Conservation (phyloP, 306 rosid species). For the Heteromeles arbutifolia region DNA sequence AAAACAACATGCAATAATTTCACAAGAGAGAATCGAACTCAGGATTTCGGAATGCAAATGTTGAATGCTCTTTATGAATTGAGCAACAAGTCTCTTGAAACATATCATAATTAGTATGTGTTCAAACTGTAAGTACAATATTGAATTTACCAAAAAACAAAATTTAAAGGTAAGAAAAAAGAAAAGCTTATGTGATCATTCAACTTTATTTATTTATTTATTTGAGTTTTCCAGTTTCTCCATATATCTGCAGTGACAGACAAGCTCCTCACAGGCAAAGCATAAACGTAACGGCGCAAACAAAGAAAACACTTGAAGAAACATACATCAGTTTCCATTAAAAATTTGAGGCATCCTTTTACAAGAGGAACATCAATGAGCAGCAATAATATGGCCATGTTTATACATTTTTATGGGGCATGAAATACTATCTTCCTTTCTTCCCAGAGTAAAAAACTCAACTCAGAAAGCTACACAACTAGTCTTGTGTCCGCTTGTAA, state of each 20-base stretch:
- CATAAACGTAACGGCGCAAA: not conserved
- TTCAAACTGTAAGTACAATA: not conserved
- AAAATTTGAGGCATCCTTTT: not conserved
- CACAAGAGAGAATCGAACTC: too few species aligned
- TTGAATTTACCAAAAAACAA: not conserved
- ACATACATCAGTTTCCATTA: not conserved
- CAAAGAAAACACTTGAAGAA: conserved; percentile 8
- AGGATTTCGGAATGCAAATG: too few species aligned
- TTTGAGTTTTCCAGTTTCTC: not conserved
- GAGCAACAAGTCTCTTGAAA: too few species aligned
- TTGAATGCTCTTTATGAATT: too few species aligned
- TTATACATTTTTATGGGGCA: not conserved
- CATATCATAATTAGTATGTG: not conserved
- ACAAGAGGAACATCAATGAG: not conserved
- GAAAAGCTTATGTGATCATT: not conserved
- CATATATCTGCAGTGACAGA: not conserved
- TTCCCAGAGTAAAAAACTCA: conserved; percentile 2
- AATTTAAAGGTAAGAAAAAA: not conserved
- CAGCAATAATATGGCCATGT: not conserved
- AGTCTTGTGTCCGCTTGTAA: not conserved
- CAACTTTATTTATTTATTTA: not conserved
- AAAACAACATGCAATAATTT: not conserved
- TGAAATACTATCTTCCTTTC: not conserved
- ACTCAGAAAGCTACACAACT: conserved; percentile 2
- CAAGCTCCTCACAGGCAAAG: not conserved